Conservation (phyloP, 805 yeast genomes). For the Kluyveromyces lactis region DNA sequence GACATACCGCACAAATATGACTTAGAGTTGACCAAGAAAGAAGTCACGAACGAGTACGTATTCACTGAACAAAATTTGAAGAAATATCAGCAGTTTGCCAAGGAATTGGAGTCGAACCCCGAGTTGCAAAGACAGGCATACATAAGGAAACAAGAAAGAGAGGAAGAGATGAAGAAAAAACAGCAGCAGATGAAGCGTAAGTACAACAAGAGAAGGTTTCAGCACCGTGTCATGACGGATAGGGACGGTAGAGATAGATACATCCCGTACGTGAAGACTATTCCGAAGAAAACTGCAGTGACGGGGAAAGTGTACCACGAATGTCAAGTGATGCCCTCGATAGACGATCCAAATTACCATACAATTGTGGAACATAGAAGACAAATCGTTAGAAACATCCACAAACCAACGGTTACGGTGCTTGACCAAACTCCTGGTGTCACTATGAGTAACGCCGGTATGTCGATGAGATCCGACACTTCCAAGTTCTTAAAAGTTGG, state of each 20-base stretch:
- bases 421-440: constrained; percentile 81
- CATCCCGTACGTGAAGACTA: constrained; percentile 79
- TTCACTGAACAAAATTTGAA: constrained; percentile 79
- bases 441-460: constrained; percentile 78
- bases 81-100: constrained; percentile 37
- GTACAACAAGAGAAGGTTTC: constrained; percentile 27
- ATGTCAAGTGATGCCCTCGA: constrained; percentile 78
- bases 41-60: constrained; percentile 77
- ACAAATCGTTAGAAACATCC: constrained; percentile 38
- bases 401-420: constrained; percentile 56
- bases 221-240: constrained; percentile 31
- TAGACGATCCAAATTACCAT: constrained; percentile 59
- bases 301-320: constrained; percentile 89
- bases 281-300: constrained; percentile 79
- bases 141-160: constrained; percentile 27
- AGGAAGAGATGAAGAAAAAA: constrained; percentile 29
- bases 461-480: constrained; percentile 65
- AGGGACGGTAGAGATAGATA: constrained; percentile 38
- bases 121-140: constrained; percentile 31
- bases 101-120: constrained; percentile 29
- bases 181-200: constrained; percentile 33
- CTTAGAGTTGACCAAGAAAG: constrained; percentile 64
- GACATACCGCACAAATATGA: constrained; percentile 81
- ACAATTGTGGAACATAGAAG: constrained; percentile 53
- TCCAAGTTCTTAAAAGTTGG: constrained; percentile 56